Evolutionary conservation across 768 basidiomycete genomes (phyloP), one percentile per base, ranked within the genome.

Genomic region (Tulasnella calospora): DNA sequence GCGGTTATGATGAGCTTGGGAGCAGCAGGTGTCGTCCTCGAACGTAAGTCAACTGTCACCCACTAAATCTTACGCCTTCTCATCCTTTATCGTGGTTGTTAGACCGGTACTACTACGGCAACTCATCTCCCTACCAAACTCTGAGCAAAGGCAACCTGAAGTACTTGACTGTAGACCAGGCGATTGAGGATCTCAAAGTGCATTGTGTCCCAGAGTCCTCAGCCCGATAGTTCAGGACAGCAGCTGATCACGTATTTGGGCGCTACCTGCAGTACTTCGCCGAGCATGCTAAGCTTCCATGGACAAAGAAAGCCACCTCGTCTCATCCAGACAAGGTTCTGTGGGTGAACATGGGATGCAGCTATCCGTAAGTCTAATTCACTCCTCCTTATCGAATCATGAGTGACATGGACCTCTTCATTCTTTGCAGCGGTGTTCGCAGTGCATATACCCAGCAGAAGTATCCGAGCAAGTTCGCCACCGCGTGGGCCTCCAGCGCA

Each of bases 401-500:
- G 30, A 0, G 2, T 30, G 27, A n/a, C 30, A 8, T n/a, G 12
- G 8, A 9, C 51, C 9, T 6, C 17, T 17, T 23, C 10, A 0
- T 61, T 5, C 40, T n/a, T 1, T 61, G 30, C 33, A 75, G 74
- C 5, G 75, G 75, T 21, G 46, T 76, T 1, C 79, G 76, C 46
- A 57, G 40, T 13, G 74, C 79, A 3, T 79, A 76, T 40, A 79
- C 75, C 4, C 38, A 76, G 27, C 6, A 69, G 19, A 76, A 72
- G 41, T 70, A 79, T 27, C 67, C 79, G 13, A 69, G 55, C 10
- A 35, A 35, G n/a, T 79, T 79, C 44, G 74, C 74, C 36, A 75
- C 79, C 2, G 74, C 74, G 17, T 79, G 74, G 67, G 74, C 79
- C 3, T 79, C 79, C 5, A 76, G 74, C 23, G 79, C 74, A 4